Evolutionary conservation across 2,329 filamentous ascomycete genomes (phyloP).

Genomic region (Penicillium vulpinum): DNA sequence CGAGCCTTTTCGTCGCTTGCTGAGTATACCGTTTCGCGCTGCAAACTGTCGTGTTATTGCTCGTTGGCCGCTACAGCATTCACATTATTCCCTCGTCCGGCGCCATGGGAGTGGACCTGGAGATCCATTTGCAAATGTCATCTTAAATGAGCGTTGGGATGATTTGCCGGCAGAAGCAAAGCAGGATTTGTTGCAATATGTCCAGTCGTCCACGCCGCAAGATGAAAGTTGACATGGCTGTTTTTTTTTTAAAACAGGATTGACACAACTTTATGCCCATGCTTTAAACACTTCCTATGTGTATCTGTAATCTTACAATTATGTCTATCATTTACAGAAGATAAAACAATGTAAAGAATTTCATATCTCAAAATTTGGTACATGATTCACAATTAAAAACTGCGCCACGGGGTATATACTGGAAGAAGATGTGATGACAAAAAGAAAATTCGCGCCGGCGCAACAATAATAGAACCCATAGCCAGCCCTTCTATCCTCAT

Average conservation of each 20-base stretch:
- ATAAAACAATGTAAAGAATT: neutral
- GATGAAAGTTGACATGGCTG: neutral
- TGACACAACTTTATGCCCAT: neutral
- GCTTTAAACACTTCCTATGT: neutral
- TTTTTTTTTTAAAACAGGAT: neutral
- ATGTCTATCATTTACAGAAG: neutral
- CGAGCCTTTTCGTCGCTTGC: conserved; percentile 33
- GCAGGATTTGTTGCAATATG: conserved; percentile 25
- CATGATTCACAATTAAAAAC: neutral
- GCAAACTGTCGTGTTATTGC: conserved; percentile 34
- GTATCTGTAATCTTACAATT: neutral
- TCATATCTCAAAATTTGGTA: neutral
- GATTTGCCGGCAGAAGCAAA: conserved; percentile 30
- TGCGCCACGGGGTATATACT: conserved; percentile 8
- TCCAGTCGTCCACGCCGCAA: neutral
- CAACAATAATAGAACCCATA: conserved; percentile 8
- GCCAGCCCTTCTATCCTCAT: neutral
- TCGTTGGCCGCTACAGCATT: conserved; percentile 36
- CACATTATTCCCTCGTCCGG: conserved; percentile 34
- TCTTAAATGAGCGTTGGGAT: conserved; percentile 36
- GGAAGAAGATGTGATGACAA: neutral
- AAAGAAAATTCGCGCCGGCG: neutral
- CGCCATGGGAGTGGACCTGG: conserved; percentile 27
- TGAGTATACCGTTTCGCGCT: conserved; percentile 33
- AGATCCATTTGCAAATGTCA: conserved; percentile 37